phyloP scores from a whole-genome alignment of 192 early-diverging fungal species.

The Dimargaris cristalligena region DNA sequence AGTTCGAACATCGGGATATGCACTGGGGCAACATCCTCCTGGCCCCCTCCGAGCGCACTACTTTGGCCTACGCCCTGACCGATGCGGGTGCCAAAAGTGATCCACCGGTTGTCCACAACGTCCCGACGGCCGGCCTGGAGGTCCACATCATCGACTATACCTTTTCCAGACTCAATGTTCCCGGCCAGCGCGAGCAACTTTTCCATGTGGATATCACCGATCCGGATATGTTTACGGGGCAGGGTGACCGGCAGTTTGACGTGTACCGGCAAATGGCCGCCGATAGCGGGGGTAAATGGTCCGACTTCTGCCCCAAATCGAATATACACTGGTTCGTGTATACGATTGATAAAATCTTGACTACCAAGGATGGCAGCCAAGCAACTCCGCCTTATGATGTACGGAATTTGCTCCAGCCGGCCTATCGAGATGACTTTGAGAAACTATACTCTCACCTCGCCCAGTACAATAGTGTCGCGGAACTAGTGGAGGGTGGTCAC shows the following conservation, averaged over 20 bases:
- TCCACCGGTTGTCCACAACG: neutral
- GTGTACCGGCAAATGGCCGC: constrained; percentile 53
- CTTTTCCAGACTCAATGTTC: constrained; percentile 37
- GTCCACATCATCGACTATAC: constrained; percentile 60
- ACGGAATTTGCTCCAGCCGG: neutral
- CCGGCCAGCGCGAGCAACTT: constrained; percentile 24
- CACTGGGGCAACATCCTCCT: constrained; percentile 64
- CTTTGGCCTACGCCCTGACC: constrained; percentile 2
- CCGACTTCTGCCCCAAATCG: constrained; percentile 22
- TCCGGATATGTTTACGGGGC: constrained; percentile 31
- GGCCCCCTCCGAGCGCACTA: constrained; percentile 17
- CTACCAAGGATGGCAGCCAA: neutral
- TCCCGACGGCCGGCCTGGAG: constrained; percentile 43
- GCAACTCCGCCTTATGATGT: too few relatives aligned
- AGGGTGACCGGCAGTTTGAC: constrained; percentile 56
- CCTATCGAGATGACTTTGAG: neutral
- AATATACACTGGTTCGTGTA: constrained; percentile 38
- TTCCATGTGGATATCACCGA: constrained; percentile 36
- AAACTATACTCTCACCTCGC: neutral
- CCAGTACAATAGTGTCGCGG: neutral
- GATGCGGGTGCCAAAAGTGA: neutral
- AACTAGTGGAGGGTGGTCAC: neutral
- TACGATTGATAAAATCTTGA: constrained; percentile 27
- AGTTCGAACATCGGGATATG: constrained; percentile 51
- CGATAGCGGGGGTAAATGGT: constrained; percentile 24